phyloP scores from a whole-genome alignment of 768 basidiomycete species.

The Lactifluus rugatus region DNA sequence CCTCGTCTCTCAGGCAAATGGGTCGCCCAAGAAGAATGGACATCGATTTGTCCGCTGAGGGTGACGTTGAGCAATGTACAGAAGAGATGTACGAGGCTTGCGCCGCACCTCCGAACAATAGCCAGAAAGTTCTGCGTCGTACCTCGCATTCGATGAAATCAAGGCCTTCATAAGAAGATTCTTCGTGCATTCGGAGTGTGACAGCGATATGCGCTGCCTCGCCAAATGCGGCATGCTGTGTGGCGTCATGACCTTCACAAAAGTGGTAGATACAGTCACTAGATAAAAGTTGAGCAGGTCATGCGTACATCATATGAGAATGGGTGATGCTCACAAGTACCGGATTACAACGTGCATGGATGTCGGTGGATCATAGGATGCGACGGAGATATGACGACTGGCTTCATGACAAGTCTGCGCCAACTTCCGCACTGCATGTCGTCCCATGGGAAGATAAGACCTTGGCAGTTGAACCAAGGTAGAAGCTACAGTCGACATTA shows the following conservation, averaged over 20 bases:
- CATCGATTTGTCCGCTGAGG: constrained; percentile 79
- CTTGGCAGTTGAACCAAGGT: constrained; percentile 84
- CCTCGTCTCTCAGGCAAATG: constrained; percentile 80
- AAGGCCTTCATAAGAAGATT: constrained; percentile 69
- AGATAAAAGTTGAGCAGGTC: constrained; percentile 7
- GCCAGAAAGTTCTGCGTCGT: constrained; percentile 79
- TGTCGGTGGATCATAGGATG: constrained; percentile 73
- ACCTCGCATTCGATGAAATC: constrained; percentile 86
- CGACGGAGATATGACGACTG: constrained; percentile 69
- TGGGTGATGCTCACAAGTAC: constrained; percentile 57
- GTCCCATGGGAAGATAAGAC: constrained; percentile 81
- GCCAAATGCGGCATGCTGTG: constrained; percentile 79
- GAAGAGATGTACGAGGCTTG: constrained; percentile 1
- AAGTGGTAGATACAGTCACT: constrained; percentile 84
- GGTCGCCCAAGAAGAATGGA: constrained; percentile 76
- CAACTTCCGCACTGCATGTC: constrained; percentile 73
- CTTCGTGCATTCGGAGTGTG: constrained; percentile 78
- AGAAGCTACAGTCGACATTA: constrained; percentile 81
- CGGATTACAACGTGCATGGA: constrained; percentile 81
- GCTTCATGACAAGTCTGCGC: constrained; percentile 78
- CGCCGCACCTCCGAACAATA: constrained; percentile 72
- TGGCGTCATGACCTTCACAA: constrained; percentile 80
- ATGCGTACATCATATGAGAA: constrained; percentile 2
- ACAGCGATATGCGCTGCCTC: constrained; percentile 80
- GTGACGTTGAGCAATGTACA: constrained; percentile 2